These are phyloP conservation scores for Musa acuminata DNA, from an alignment of 176 grass and related monocot species.

Conservation along the genomic window DNA sequence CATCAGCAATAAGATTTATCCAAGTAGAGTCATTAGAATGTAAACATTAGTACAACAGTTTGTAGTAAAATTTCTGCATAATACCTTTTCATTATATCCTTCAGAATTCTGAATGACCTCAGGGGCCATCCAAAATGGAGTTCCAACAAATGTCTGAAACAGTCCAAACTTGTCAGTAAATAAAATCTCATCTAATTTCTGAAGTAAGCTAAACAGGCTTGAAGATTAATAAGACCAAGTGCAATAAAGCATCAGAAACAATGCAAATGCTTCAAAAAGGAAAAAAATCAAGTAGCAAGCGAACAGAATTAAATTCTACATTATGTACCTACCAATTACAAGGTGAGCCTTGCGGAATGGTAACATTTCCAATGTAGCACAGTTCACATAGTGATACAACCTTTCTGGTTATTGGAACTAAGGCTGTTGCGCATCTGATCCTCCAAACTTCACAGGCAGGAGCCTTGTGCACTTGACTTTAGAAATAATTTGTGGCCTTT, in stretches of 20 bases:
- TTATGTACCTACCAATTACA: not conserved
- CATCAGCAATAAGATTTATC: slow-evolving; percentile 30
- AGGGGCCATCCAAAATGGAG: slow-evolving; percentile 99
- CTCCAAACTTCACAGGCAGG: not conserved
- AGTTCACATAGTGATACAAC: not conserved
- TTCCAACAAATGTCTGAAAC: slow-evolving; percentile 95
- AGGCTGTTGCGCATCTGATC: not conserved
- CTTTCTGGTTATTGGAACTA: not conserved
- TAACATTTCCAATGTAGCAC: not conserved
- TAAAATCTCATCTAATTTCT: too few relatives aligned
- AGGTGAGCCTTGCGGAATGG: not conserved
- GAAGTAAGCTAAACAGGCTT: too few relatives aligned
- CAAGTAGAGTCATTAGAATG: slow-evolving; percentile 9
- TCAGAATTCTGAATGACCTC: slow-evolving; percentile 99
- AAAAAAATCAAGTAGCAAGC: not conserved
- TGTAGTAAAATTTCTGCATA: not conserved
- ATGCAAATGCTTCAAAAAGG: not conserved
- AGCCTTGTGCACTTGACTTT: not conserved
- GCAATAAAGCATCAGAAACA: too few relatives aligned
- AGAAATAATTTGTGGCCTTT: not conserved
- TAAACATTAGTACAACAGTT: slow-evolving; percentile 16
- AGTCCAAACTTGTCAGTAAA: slow-evolving; percentile 16
- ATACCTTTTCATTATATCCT: slow-evolving; percentile 98
- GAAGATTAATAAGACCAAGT: too few relatives aligned
- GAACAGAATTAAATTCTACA: not conserved